These are phyloP conservation scores for Stipa capillata DNA, from an alignment of 176 grass and related monocot species.

Conservation along the genomic window DNA sequence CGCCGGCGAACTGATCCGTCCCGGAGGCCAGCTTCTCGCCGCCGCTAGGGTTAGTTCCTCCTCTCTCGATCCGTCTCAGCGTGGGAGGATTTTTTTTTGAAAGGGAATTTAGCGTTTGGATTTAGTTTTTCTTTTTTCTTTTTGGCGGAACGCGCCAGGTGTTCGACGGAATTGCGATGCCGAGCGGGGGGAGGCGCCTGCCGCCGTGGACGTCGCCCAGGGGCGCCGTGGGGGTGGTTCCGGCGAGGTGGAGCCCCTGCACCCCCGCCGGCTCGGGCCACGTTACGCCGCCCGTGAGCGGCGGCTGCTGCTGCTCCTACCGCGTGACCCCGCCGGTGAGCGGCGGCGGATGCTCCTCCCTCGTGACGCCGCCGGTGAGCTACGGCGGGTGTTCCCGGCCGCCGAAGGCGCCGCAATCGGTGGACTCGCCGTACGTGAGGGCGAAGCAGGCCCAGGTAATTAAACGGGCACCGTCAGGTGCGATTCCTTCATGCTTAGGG, in stretches of 20 bases:
- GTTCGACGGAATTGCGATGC: constrained; percentile 29
- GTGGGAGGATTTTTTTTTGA: no score
- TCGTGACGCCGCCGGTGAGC: background rate
- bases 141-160: constrained; percentile 11
- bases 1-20: no score
- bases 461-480: background rate
- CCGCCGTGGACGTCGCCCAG: constrained; percentile 45
- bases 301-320: background rate
- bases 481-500: background rate
- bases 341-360: background rate
- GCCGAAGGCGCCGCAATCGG: constrained; percentile 17
- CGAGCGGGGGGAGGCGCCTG: constrained; percentile 32
- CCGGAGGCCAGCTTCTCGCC: background rate
- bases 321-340: constrained; percentile 13
- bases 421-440: constrained; percentile 44
- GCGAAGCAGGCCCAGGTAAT: constrained; percentile 60
- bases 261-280: background rate
- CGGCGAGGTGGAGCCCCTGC: constrained; percentile 9
- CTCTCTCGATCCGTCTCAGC: background rate
- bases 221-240: no score
- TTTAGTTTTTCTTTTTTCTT: background rate
- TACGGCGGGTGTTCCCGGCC: constrained; percentile 2
- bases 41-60: background rate
- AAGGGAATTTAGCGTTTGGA: background rate
- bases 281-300: background rate